Evolutionary conservation across 768 basidiomycete genomes (phyloP), one percentile per base, ranked within the genome.

Genomic region (Dioszegia aurantiaca): DNA sequence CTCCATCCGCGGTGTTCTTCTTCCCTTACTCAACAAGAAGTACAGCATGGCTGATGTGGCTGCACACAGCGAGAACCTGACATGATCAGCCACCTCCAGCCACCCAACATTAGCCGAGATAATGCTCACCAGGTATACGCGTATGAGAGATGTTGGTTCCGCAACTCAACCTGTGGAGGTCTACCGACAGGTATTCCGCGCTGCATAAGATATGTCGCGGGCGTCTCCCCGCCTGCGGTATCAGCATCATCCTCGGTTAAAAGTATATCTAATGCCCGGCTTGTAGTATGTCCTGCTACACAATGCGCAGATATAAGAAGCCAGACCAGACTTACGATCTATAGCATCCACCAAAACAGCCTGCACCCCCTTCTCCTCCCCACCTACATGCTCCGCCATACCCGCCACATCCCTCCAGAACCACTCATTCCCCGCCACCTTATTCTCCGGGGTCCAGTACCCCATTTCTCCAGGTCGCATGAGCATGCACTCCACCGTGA

Each of bases 61-160:
- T 3, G 82, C 86, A 2, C 90, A 93, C 2, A 97, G 80, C 1
- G 90, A 85, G 79, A 89, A 92, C 93, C 93, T 95, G 67, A 21
- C 30, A 27, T 23, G 5, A 12, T 37, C 55, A 56, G 55, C 28
- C 19, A 6, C 6, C 6, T 4, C 37, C 3, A 30, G 23, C 40
- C 17, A 19, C 19, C 19, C 42, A 16, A 43, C 16, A 55, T 14
- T 16, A 55, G 36, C 58, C 19, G 55, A 23, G 60, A 40, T 41
- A 42, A 42, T 31, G 28, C 12, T 33, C 72, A 92, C 95, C 95
- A 99, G 11, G 93, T 99, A 14, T 88, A 83, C 3, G 95, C 90
- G 77, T 99, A 99, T 11, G 90, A 92, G 6, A 89, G 81, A 78
- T 99, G 95, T 36, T 90, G 84, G 76, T 99, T 99, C 46, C 95